Evolutionary conservation across 345 rosid species (phyloP).

Genomic region (Lepidium didymum): DNA sequence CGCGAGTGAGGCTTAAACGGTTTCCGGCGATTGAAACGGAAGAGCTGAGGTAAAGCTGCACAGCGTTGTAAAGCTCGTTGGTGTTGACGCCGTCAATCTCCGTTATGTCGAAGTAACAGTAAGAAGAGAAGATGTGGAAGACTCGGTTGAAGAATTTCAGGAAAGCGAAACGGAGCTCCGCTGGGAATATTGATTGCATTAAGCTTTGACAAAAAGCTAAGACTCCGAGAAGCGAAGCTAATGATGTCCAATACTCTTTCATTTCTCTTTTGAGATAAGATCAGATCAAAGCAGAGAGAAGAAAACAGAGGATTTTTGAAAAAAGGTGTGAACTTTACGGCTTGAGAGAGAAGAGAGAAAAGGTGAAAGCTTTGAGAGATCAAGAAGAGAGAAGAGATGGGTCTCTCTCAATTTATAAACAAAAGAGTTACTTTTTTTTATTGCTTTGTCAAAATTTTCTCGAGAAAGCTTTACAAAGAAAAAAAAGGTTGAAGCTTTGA

Average conservation of each 20-base stretch:
- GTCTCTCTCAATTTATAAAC: conserved; percentile 20
- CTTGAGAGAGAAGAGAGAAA: neutral
- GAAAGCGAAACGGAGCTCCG: too few relatives aligned
- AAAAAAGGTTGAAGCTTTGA: neutral
- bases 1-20: conserved; percentile 84
- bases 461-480: neutral
- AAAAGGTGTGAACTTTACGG: conserved; percentile 1
- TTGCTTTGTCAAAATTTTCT: neutral
- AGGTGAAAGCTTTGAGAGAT: conserved; percentile 15
- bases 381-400: conserved; percentile 22
- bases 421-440: neutral
- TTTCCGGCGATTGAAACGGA: conserved; percentile 31
- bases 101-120: too few relatives aligned
- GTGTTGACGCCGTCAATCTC: too few relatives aligned
- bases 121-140: too few relatives aligned
- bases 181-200: conserved; percentile 35
- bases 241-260: conserved; percentile 80
- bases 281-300: neutral
- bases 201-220: conserved; percentile 79
- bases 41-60: too few relatives aligned
- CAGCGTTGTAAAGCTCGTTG: too few relatives aligned
- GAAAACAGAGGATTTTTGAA: conserved; percentile 4
- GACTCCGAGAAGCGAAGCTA: conserved; percentile 74
- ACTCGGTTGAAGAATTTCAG: too few relatives aligned
- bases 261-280: conserved; percentile 9